Percentiles rank a stretch among this genome's conserved stretches.
These are phyloP conservation scores for Hypericum androsaemum DNA, from an alignment of 345 rosid genomes.

Conservation along the genomic window DNA sequence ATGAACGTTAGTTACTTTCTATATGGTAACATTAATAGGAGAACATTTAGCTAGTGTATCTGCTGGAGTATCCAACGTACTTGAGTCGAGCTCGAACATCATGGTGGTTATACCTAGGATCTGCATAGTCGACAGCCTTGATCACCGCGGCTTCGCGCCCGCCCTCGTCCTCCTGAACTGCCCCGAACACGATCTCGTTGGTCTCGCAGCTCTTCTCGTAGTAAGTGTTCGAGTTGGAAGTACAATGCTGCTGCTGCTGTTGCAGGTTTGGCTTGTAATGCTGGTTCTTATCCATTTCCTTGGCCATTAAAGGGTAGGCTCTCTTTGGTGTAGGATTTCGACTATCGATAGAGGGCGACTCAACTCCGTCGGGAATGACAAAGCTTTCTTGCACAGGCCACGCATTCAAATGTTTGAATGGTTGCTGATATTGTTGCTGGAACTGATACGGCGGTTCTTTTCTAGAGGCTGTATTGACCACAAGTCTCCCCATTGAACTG, in stretches of 20 bases:
- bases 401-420: constrained; percentile 21
- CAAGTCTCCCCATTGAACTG: constrained; percentile 60
- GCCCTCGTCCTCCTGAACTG: constrained; percentile 88
- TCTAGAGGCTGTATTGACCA: constrained; percentile 47
- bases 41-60: constrained; percentile 1
- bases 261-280: constrained; percentile 34
- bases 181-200: constrained; percentile 83
- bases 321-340: constrained; percentile 42
- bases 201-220: constrained; percentile 67
- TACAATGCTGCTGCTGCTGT: constrained; percentile 37
- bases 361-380: constrained; percentile 55
- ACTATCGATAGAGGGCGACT: constrained; percentile 56
- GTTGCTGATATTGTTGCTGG: constrained; percentile 38
- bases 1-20: no score
- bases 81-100: constrained; percentile 20
- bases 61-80: constrained; percentile 4
- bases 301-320: constrained; percentile 35
- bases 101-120: constrained; percentile 43
- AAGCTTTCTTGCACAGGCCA: constrained; percentile 87
- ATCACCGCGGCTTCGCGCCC: constrained; percentile 81
- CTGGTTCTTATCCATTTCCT: constrained; percentile 33
- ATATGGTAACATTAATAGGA: no score
- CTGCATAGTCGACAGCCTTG: constrained; percentile 83
- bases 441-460: constrained; percentile 35
- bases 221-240: constrained; percentile 38